Percentiles rank a stretch among this genome's conserved stretches.
Evolutionary conservation across 805 yeast species (phyloP).

Genomic region (Yarrowia osloensis): DNA sequence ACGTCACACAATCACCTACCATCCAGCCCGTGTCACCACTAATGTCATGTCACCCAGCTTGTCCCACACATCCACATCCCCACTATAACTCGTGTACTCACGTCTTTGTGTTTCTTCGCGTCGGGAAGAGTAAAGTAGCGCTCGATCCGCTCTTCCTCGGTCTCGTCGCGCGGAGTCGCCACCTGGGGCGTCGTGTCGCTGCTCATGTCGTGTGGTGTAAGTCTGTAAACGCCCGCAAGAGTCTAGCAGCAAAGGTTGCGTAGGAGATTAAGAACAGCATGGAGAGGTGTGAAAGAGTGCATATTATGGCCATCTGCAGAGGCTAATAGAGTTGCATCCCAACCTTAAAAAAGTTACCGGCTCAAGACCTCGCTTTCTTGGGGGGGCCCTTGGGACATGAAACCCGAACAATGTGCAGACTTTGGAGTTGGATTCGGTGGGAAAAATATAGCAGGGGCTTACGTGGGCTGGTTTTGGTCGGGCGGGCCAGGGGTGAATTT

Average conservation of each 20-base stretch:
- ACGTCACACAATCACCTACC: no score
- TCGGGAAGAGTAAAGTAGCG: conserved; percentile 18
- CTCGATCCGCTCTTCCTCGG: conserved; percentile 9
- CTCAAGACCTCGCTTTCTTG: no score
- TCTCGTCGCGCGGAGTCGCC: conserved; percentile 22
- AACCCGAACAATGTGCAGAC: not conserved
- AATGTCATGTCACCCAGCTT: no score
- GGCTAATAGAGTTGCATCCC: not conserved
- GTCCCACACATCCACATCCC: no score
- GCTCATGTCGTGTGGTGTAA: conserved; percentile 1
- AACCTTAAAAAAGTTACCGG: conserved; percentile 17
- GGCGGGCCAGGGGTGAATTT: not conserved
- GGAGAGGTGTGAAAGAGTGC: not conserved
- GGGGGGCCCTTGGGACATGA: not conserved
- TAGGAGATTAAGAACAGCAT: conserved; percentile 6
- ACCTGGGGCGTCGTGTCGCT: conserved; percentile 17
- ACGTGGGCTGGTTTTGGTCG: not conserved
- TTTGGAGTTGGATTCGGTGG: not conserved
- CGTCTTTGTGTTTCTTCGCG: conserved; percentile 11
- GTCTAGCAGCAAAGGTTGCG: not conserved
- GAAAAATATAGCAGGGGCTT: not conserved
- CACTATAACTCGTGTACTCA: no score
- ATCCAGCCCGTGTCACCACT: no score
- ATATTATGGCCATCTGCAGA: conserved; percentile 19
- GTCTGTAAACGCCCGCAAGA: not conserved